Base-by-base conservation (phyloP, 75 land plant species). In the Azolla pinnata region DNA sequence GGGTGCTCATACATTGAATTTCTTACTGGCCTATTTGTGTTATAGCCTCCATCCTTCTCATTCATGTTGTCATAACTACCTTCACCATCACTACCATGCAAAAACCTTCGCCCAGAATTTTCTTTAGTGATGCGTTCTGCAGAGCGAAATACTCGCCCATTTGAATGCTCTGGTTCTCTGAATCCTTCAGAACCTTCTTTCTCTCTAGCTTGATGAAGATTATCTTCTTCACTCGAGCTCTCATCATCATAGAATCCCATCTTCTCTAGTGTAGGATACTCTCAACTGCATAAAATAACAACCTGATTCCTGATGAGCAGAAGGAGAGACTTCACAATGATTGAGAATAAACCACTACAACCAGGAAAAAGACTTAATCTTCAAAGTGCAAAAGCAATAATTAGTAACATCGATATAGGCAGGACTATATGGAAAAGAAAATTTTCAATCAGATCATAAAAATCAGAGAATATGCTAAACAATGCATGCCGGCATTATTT, bases 161-260 rank as follows among this genome's bases (percentile, higher is more conserved):
- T 29, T 27, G 29, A 24, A 29, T 52, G 25, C n/a, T n/a, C n/a
- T n/a, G n/a, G n/a, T 52, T 52, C 29, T 2, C 27, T 27, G 16
- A 27, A 24, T 3, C 28, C 25, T 14, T 29, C 29, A 25, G 29
- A 14, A 24, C 29, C 14, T 2, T 3, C 28, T 14, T 24, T 23
- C 4, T 10, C 54, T 25, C 10, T 23, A 2, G 29, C 29, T n/a
- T n/a, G n/a, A 23, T 24, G 29, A 52, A 26, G 24, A 27, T 52
- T 29, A 19, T 52, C 54, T 52, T 52, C 54, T 3, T 52, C 54
- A 52, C 12, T 27, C 2, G 54, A 52, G 29, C 54, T 52, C 27
- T 52, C 54, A 24, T 52, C 54, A 24, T 52, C 54, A 52, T 52
- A 52, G 27, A 52, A 52, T 25, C 29, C 54, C 54, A 52, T 52